Percentiles rank a stretch among this genome's conserved stretches.
Evolutionary conservation across 2,329 filamentous ascomycete species (phyloP).

Genomic region (Colletotrichum sp.): DNA sequence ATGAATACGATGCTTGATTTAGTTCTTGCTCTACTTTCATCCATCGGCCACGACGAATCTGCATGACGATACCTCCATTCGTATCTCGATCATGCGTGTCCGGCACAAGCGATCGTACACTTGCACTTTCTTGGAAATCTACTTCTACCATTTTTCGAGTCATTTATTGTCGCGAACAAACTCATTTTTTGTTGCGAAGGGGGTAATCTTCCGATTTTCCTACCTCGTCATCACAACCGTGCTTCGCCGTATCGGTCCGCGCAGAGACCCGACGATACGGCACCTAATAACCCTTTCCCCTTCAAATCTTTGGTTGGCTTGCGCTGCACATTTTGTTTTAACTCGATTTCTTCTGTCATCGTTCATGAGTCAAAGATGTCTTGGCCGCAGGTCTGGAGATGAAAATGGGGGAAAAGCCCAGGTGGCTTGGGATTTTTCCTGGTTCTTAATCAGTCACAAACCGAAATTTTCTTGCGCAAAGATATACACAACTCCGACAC

Average conservation of each 20-base stretch:
- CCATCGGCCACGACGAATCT: constrained; percentile 57
- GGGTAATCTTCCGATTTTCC: background rate
- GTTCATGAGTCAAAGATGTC: constrained; percentile 23
- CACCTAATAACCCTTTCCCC: constrained; percentile 17
- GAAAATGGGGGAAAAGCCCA: constrained; percentile 40
- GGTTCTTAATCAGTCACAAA: constrained; percentile 23
- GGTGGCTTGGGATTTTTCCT: constrained; percentile 37
- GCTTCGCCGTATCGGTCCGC: background rate
- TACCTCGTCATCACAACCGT: background rate
- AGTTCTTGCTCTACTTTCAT: constrained; percentile 25
- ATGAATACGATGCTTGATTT: constrained; percentile 24
- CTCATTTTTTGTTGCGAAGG: background rate
- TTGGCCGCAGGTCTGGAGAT: constrained; percentile 25
- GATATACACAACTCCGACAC: constrained; percentile 14
- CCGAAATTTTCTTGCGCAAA: background rate
- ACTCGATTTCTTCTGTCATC: constrained; percentile 30
- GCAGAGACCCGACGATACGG: constrained; percentile 7
- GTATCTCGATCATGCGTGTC: constrained; percentile 63
- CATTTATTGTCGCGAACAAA: constrained; percentile 20
- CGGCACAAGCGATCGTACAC: constrained; percentile 62
- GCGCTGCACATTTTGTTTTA: constrained; percentile 25
- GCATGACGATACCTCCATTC: constrained; percentile 60
- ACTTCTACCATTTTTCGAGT: constrained; percentile 23
- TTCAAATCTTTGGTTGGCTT: constrained; percentile 15
- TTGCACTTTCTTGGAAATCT: constrained; percentile 32